Percentiles rank a stretch among this genome's conserved stretches.
These are phyloP conservation scores for Talaromyces sp. DNA, from an alignment of 2,329 filamentous ascomycete species.

Conservation along the genomic window DNA sequence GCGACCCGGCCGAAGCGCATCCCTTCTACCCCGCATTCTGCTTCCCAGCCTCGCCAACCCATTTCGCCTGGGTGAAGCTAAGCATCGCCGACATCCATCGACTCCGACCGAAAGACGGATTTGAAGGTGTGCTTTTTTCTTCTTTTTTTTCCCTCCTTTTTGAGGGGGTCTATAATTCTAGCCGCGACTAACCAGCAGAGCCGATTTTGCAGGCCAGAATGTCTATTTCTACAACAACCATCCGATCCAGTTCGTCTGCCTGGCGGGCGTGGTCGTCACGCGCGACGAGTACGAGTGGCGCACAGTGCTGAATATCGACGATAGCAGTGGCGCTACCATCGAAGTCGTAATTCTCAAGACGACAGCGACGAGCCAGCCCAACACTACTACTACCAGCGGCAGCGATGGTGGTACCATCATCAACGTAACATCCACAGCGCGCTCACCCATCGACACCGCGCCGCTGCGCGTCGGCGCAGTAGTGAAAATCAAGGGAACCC, in stretches of 20 bases:
- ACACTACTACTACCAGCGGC: slow-evolving; percentile 29
- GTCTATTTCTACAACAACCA: slow-evolving; percentile 67
- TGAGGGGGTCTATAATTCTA: neutral
- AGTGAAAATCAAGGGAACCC: slow-evolving; percentile 54
- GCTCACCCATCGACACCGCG: slow-evolving; percentile 42
- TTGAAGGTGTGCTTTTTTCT: slow-evolving; percentile 41
- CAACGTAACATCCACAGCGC: slow-evolving; percentile 24
- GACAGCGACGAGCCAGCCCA: slow-evolving; percentile 13
- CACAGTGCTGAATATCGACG: slow-evolving; percentile 54
- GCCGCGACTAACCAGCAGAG: neutral
- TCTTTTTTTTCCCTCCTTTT: too few relatives aligned
- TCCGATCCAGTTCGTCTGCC: slow-evolving; percentile 69
- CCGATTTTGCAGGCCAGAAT: slow-evolving; percentile 42
- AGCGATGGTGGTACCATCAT: slow-evolving; percentile 26
- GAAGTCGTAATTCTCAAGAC: slow-evolving; percentile 48
- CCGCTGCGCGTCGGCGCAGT: slow-evolving; percentile 47
- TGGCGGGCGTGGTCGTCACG: slow-evolving; percentile 66
- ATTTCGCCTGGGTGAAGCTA: slow-evolving; percentile 60
- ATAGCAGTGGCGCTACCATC: slow-evolving; percentile 56
- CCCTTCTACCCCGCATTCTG: slow-evolving; percentile 56
- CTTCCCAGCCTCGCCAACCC: slow-evolving; percentile 58
- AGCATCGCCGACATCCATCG: slow-evolving; percentile 52
- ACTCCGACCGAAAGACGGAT: slow-evolving; percentile 45
- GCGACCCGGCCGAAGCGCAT: neutral
- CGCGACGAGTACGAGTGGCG: slow-evolving; percentile 52